Base-by-base conservation (phyloP, 108 stramenopile genomes). In the Skeletonema grethae region DNA sequence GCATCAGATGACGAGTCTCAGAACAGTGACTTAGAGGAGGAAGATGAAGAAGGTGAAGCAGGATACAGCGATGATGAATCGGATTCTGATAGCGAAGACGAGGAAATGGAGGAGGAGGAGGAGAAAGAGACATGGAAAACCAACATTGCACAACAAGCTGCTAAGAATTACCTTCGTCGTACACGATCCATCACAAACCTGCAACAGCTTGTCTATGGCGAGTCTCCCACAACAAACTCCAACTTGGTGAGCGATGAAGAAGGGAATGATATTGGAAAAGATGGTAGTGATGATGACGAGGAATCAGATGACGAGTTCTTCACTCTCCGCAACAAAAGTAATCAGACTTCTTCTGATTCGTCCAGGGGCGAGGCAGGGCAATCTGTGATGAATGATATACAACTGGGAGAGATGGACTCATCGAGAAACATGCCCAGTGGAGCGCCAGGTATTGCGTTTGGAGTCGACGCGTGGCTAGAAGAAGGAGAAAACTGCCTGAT, bases 191-290 rank as follows among this genome's bases (percentile, higher is more conserved):
- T 79, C 25, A 68, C 77, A 2, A 95, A 90, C 55, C 66, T 93
- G 24, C 95, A 96, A 66, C 82, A 90, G 64, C 56, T 90, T 2
- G 75, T 96, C 1, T 96, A 96, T 70, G 95, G 95, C 9, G 70
- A 50, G 4, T 43, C 60, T 0, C 36, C 48, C 12, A 13, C 6
- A 5, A 39, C 28, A 3, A 63, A 45, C 7, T 63, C 70, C 15
- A 71, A 61, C 36, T 53, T 82, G 12, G 50, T 82, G 10, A 80
- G 79, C 28, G 75, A 78, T 9, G 67, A 84, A 5, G 83, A 86
- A n/a, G 61, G 70, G 30, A 73, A 80, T 48, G 67, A 34, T 31
- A 61, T 50, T 11, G 50, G 70, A 34, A 85, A 89, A 28, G 88
- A 86, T 31, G 69, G 74, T 28, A 81, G 76, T n/a, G 87, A 72